These are phyloP conservation scores for Boletus sp. DNA, from an alignment of 1,284 basidiomycete species.

Conservation along the genomic window DNA sequence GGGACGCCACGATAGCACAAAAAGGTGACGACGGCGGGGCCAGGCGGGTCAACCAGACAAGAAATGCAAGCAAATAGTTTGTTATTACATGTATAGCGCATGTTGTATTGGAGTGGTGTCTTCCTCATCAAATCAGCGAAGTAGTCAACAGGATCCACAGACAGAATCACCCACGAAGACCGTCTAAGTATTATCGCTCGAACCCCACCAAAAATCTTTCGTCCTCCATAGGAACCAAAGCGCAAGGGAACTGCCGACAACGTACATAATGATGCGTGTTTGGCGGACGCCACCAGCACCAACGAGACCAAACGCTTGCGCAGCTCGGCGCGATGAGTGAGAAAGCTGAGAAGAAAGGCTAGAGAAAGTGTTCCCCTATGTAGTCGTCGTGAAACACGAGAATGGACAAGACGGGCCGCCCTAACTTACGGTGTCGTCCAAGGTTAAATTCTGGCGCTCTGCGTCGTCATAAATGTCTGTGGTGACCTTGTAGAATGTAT, in stretches of 20 bases:
- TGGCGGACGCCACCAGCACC: slow-evolving; percentile 63
- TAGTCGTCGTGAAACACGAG: neutral
- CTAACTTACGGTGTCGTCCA: slow-evolving; percentile 68
- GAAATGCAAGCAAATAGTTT: slow-evolving; percentile 1
- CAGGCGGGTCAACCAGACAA: neutral
- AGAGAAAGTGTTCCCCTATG: slow-evolving; percentile 63
- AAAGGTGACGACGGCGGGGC: neutral
- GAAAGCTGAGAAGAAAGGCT: slow-evolving; percentile 60
- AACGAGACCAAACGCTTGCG: slow-evolving; percentile 64
- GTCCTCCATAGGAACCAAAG: slow-evolving; percentile 47
- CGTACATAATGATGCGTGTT: slow-evolving; percentile 61
- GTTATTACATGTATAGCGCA: slow-evolving; percentile 8
- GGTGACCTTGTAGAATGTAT: slow-evolving; percentile 54
- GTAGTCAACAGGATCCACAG: neutral
- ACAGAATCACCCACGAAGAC: slow-evolving; percentile 15
- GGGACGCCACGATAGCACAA: neutral
- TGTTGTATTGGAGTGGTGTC: neutral
- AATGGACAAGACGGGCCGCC: neutral
- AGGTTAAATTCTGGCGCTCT: slow-evolving; percentile 73
- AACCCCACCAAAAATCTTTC: slow-evolving; percentile 28
- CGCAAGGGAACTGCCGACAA: slow-evolving; percentile 44
- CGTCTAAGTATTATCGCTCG: slow-evolving; percentile 14
- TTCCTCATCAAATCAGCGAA: slow-evolving; percentile 1
- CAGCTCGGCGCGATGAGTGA: slow-evolving; percentile 63
- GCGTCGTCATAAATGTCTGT: slow-evolving; percentile 79